A percentile compares a stretch with the other conserved stretches of the same genome.
These are phyloP conservation scores for Macrolepiota fuliginosa DNA, from an alignment of 768 basidiomycete species.

Conservation along the genomic window DNA sequence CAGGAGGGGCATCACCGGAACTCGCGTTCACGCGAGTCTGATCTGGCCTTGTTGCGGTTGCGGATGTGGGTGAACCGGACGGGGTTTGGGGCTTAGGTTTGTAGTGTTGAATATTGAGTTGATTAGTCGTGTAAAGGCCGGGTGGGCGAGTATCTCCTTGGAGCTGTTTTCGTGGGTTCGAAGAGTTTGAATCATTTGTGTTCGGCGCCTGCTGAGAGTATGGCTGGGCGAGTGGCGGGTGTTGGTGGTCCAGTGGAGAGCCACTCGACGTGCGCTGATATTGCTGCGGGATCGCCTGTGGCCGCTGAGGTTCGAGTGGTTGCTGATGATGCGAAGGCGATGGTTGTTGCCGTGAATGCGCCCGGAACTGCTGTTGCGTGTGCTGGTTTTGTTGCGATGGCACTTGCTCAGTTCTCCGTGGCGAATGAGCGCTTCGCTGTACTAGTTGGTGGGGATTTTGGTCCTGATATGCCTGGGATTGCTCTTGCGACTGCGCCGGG, in stretches of 20 bases:
- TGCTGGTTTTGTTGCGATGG: slow-evolving; percentile 4
- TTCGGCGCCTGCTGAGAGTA: neutral
- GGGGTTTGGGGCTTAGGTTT: neutral
- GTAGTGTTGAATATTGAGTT: slow-evolving; percentile 7
- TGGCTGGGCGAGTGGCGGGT: neutral
- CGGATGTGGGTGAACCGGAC: neutral
- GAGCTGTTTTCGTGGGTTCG: neutral
- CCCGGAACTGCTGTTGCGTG: neutral
- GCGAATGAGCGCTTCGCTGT: neutral
- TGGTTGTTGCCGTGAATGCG: neutral
- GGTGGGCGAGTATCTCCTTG: neutral
- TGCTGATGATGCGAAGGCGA: neutral
- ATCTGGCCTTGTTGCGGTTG: neutral
- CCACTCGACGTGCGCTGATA: slow-evolving; percentile 10
- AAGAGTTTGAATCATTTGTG: neutral
- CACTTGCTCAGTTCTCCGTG: neutral
- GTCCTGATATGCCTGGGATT: slow-evolving; percentile 16
- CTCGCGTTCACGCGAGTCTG: neutral
- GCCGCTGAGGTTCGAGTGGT: neutral
- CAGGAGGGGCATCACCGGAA: neutral
- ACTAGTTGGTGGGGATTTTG: slow-evolving; percentile 3
- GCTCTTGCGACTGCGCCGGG: slow-evolving; percentile 18
- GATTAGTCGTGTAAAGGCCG: neutral
- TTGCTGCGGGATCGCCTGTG: slow-evolving; percentile 9
- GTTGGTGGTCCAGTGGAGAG: neutral